Evolutionary conservation across 2,329 filamentous ascomycete genomes (phyloP).

Genomic region (Fusarium udum): DNA sequence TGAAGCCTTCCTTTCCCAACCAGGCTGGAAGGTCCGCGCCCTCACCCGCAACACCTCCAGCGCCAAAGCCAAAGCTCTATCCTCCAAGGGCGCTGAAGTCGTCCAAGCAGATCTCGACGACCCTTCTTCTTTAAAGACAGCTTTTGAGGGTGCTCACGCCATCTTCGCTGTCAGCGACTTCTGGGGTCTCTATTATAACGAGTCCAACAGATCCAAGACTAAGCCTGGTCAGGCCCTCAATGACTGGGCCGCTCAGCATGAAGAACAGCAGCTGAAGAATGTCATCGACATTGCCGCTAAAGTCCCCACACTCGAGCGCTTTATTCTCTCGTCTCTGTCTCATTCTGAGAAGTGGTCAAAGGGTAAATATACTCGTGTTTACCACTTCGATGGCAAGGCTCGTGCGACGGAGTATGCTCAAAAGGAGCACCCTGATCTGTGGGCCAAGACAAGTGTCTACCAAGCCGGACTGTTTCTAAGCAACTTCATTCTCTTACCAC

Average conservation of each 20-base stretch:
- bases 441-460: slow-evolving; percentile 36
- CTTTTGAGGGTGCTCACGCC: slow-evolving; percentile 10
- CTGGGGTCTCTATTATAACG: slow-evolving; percentile 30
- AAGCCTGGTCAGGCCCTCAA: slow-evolving; percentile 27
- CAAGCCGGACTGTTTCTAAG: slow-evolving; percentile 32
- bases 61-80: slow-evolving; percentile 11
- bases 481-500: slow-evolving; percentile 3
- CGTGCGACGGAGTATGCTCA: slow-evolving; percentile 43
- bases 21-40: slow-evolving; percentile 23
- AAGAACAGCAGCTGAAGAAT: slow-evolving; percentile 49
- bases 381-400: slow-evolving; percentile 56
- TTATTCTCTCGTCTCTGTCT: slow-evolving; percentile 51
- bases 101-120: slow-evolving; percentile 8
- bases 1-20: slow-evolving; percentile 6
- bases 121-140: background rate
- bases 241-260: slow-evolving; percentile 41
- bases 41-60: slow-evolving; percentile 21
- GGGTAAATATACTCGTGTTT: slow-evolving; percentile 53
- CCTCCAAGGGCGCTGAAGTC: slow-evolving; percentile 12
- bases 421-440: slow-evolving; percentile 25
- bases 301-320: slow-evolving; percentile 47
- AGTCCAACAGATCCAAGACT: slow-evolving; percentile 10
- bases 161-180: slow-evolving; percentile 47
- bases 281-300: slow-evolving; percentile 49
- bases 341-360: slow-evolving; percentile 49